Conservation (phyloP, 176 grass and related monocot species). For the Oryza australiensis region DNA sequence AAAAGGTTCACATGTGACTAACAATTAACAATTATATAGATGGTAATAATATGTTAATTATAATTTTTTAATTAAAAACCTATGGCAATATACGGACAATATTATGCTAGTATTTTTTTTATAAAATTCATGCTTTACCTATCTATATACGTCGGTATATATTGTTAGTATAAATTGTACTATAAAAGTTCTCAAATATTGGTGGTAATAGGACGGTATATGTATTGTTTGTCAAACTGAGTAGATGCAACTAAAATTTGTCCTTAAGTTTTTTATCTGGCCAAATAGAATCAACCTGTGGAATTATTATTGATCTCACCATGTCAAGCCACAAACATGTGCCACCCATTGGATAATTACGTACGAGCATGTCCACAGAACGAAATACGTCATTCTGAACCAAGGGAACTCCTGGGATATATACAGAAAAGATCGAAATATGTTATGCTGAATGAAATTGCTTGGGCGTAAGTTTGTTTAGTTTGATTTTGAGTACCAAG, state of each 20-base stretch:
- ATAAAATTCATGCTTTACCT: too few species aligned
- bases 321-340: slow-evolving; percentile 57
- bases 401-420: slow-evolving; percentile 51
- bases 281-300: background rate
- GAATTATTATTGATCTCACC: slow-evolving; percentile 31
- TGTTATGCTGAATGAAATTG: background rate
- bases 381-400: slow-evolving; percentile 59
- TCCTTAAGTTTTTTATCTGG: background rate
- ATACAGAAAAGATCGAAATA: background rate
- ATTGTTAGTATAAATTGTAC: too few species aligned
- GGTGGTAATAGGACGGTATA: background rate
- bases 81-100: too few species aligned
- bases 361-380: slow-evolving; percentile 61
- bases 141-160: too few species aligned
- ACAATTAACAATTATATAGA: too few species aligned
- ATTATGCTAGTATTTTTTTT: too few species aligned
- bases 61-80: too few species aligned
- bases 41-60: too few species aligned
- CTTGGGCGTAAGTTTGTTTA: background rate
- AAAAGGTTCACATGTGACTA: too few species aligned
- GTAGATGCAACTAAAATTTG: background rate
- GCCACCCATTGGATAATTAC: slow-evolving; percentile 58
- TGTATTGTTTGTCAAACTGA: background rate
- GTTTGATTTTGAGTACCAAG: slow-evolving; percentile 34
- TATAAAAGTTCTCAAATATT: too few species aligned